These are phyloP conservation scores for Closterium sp. DNA, from an alignment of 139 green algal species.

Conservation along the genomic window DNA sequence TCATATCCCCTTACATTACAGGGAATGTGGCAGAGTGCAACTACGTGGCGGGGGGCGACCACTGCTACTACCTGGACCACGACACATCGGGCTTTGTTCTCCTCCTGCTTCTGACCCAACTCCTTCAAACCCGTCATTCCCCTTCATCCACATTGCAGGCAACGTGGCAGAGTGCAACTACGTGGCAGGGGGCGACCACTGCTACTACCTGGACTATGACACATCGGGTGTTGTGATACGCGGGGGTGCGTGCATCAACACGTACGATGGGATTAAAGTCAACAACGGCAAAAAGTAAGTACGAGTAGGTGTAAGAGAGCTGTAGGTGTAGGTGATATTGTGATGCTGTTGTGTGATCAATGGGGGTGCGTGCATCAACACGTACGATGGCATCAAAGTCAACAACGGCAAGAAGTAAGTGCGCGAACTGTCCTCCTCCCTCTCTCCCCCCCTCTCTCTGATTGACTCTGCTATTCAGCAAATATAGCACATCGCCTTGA, in stretches of 20 bases:
- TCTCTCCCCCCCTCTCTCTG: too few relatives aligned
- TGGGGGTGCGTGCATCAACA: neutral
- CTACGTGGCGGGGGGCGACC: too few relatives aligned
- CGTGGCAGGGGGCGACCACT: neutral
- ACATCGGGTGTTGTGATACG: neutral
- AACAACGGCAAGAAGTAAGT: neutral
- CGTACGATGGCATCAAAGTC: neutral
- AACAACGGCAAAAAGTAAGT: slow-evolving; percentile 7
- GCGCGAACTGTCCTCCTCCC: too few relatives aligned
- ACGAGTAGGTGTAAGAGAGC: neutral
- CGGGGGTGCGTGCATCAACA: neutral
- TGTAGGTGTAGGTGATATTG: too few relatives aligned
- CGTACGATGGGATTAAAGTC: neutral
- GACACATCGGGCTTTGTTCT: too few relatives aligned
- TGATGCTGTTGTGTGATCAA: too few relatives aligned
- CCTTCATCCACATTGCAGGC: neutral
- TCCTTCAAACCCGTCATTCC: neutral
- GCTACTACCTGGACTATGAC: neutral
- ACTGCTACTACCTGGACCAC: too few relatives aligned
- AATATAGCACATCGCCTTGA: too few relatives aligned
- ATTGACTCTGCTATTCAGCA: too few relatives aligned
- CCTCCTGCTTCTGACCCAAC: too few relatives aligned
- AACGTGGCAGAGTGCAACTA: neutral
- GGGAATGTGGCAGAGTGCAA: too few relatives aligned
- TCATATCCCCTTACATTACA: too few relatives aligned